Evolutionary conservation across 225 moss, liverwort and hornwort genomes (phyloP).

Genomic region (Marchantia paleacea): DNA sequence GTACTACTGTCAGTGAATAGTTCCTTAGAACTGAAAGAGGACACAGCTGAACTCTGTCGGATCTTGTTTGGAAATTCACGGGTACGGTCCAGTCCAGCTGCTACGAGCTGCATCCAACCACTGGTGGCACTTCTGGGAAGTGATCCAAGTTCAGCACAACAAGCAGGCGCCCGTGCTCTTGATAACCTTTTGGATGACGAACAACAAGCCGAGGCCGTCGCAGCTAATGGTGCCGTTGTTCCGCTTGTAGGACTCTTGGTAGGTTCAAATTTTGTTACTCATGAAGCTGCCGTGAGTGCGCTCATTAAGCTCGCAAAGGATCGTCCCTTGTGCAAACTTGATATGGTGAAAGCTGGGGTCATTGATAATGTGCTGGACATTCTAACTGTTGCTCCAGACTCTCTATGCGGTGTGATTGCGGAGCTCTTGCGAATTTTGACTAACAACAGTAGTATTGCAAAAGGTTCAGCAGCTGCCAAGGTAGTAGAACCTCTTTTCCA

Average conservation of each 20-base stretch:
- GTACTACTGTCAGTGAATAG: constrained; percentile 77
- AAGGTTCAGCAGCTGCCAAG: constrained; percentile 83
- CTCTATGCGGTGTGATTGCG: constrained; percentile 75
- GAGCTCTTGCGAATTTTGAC: constrained; percentile 93
- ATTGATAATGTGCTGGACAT: constrained; percentile 87
- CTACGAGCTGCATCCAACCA: constrained; percentile 90
- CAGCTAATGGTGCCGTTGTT: constrained; percentile 95
- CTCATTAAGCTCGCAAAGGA: constrained; percentile 97
- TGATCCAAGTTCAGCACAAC: constrained; percentile 78
- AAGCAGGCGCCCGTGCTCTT: constrained; percentile 88
- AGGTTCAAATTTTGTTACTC: constrained; percentile 70
- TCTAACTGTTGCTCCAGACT: constrained; percentile 84
- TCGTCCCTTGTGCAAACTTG: constrained; percentile 90
- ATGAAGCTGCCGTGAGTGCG: constrained; percentile 90
- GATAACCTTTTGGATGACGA: constrained; percentile 95
- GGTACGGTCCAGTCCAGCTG: constrained; percentile 84
- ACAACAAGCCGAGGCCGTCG: constrained; percentile 97
- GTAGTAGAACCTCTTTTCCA: constrained; percentile 88
- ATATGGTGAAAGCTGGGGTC: constrained; percentile 98
- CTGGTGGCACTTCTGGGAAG: constrained; percentile 79
- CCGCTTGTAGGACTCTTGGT: constrained; percentile 78
- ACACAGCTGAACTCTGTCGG: constrained; percentile 83
- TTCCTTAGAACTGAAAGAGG: constrained; percentile 89
- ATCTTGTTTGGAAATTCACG: constrained; percentile 90
- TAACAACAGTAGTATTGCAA: constrained; percentile 95